Conservation (phyloP, 2,329 filamentous ascomycete genomes). For the Cordyceps farinosa region DNA sequence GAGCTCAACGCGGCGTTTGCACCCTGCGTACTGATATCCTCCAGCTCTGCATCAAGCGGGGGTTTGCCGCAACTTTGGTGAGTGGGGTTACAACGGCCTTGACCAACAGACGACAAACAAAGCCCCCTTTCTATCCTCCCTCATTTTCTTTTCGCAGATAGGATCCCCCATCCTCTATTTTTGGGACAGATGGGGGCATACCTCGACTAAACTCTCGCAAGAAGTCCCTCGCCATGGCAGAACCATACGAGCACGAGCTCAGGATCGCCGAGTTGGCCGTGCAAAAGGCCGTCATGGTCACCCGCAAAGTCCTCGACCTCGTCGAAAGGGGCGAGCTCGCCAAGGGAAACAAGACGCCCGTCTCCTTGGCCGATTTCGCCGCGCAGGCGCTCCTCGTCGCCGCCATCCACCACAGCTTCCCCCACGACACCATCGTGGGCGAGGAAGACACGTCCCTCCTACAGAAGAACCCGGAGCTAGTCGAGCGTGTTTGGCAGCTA, state of each 20-base stretch:
- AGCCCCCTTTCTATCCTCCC: too few relatives aligned
- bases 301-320: neutral
- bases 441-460: conserved; percentile 56
- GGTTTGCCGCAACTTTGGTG: too few relatives aligned
- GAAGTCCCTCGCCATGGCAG: too few relatives aligned
- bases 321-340: conserved; percentile 37
- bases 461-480: conserved; percentile 43
- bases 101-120: too few relatives aligned
- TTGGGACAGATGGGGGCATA: too few relatives aligned
- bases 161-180: too few relatives aligned
- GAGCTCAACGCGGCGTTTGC: too few relatives aligned
- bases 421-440: conserved; percentile 54
- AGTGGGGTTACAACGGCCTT: too few relatives aligned
- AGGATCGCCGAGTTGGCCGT: neutral
- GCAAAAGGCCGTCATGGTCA: neutral
- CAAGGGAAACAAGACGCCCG: conserved; percentile 56
- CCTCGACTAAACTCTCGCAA: too few relatives aligned
- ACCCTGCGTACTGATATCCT: too few relatives aligned
- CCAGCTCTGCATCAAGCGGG: too few relatives aligned
- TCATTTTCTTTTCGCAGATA: too few relatives aligned
- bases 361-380: conserved; percentile 61
- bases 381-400: conserved; percentile 59
- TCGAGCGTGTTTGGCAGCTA: conserved; percentile 25
- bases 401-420: conserved; percentile 51
- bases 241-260: neutral